phyloP scores from a whole-genome alignment of 106 monocot species.

The Narthecium ossifragum region DNA sequence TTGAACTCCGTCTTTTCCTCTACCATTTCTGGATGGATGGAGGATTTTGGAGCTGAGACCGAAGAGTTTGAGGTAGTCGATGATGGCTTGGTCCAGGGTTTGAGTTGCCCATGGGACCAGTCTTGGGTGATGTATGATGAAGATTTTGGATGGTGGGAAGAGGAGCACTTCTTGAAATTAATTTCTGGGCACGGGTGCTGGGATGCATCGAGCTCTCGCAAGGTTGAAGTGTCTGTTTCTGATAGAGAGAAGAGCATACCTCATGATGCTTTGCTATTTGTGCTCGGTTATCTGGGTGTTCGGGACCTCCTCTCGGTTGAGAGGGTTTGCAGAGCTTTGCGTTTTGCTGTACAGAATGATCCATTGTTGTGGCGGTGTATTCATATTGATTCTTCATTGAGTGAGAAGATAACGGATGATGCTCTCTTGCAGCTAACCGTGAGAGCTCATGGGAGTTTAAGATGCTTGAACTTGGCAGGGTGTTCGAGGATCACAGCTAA shows the following conservation, averaged over 20 bases:
- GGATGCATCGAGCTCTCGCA: not conserved
- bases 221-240: not conserved
- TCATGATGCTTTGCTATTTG: slow-evolving; percentile 54
- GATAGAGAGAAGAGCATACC: slow-evolving; percentile 9
- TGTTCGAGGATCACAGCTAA: slow-evolving; percentile 65
- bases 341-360: slow-evolving; percentile 39
- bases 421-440: slow-evolving; percentile 41
- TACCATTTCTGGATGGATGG: slow-evolving; percentile 42
- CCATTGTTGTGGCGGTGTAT: slow-evolving; percentile 62
- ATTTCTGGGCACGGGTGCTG: not conserved
- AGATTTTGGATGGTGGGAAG: not conserved
- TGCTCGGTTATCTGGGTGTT: slow-evolving; percentile 52
- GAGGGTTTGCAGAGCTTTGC: slow-evolving; percentile 67
- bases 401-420: slow-evolving; percentile 58
- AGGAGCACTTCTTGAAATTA: not conserved
- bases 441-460: slow-evolving; percentile 51
- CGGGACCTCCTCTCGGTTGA: slow-evolving; percentile 61
- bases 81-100: slow-evolving; percentile 6
- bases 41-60: slow-evolving; percentile 9
- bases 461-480: slow-evolving; percentile 50
- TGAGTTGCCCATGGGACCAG: slow-evolving; percentile 9
- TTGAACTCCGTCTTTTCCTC: slow-evolving; percentile 23
- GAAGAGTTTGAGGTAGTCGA: slow-evolving; percentile 2
- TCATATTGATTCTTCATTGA: slow-evolving; percentile 42
- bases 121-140: not conserved